Evolutionary conservation across 2,329 filamentous ascomycete genomes (phyloP).

Genomic region (Ascochyta lentis): DNA sequence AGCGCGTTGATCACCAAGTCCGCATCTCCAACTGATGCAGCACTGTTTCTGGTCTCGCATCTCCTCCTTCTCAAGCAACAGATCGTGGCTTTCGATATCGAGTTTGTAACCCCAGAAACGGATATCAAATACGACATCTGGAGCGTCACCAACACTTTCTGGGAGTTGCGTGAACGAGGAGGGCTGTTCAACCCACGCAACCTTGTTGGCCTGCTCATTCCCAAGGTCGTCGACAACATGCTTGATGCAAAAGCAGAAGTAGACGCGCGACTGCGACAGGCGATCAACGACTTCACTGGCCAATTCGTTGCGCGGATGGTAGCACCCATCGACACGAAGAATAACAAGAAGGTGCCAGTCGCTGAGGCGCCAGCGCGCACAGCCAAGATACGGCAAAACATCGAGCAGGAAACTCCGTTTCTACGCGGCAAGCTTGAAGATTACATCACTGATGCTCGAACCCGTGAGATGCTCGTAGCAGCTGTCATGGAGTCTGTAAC

Average conservation of each 20-base stretch:
- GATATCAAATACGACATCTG: slow-evolving; percentile 69
- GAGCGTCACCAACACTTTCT: slow-evolving; percentile 70
- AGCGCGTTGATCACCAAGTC: slow-evolving; percentile 72
- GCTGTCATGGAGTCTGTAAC: slow-evolving; percentile 70
- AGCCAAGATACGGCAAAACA: slow-evolving; percentile 58
- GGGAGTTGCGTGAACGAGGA: slow-evolving; percentile 69
- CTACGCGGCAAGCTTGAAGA: slow-evolving; percentile 65
- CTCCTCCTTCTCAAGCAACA: slow-evolving; percentile 94
- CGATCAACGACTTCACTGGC: slow-evolving; percentile 71
- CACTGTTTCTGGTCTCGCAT: slow-evolving; percentile 94
- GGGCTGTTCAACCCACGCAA: slow-evolving; percentile 70
- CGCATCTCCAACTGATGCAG: slow-evolving; percentile 72
- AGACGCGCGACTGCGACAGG: slow-evolving; percentile 66
- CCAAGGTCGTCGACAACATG: slow-evolving; percentile 74
- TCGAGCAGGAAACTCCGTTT: slow-evolving; percentile 64
- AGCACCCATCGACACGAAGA: slow-evolving; percentile 48
- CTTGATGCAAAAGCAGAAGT: slow-evolving; percentile 73
- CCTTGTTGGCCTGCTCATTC: slow-evolving; percentile 67
- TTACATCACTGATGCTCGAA: slow-evolving; percentile 70
- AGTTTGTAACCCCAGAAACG: slow-evolving; percentile 68
- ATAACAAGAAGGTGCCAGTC: slow-evolving; percentile 31
- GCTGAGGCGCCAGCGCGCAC: slow-evolving; percentile 40
- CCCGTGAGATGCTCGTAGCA: slow-evolving; percentile 69
- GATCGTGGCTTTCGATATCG: slow-evolving; percentile 94
- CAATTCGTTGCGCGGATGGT: slow-evolving; percentile 65